Percentiles rank a stretch among this genome's conserved stretches.
These are phyloP conservation scores for Epichloe uncinata DNA, from an alignment of 2,329 filamentous ascomycete species.

Conservation along the genomic window DNA sequence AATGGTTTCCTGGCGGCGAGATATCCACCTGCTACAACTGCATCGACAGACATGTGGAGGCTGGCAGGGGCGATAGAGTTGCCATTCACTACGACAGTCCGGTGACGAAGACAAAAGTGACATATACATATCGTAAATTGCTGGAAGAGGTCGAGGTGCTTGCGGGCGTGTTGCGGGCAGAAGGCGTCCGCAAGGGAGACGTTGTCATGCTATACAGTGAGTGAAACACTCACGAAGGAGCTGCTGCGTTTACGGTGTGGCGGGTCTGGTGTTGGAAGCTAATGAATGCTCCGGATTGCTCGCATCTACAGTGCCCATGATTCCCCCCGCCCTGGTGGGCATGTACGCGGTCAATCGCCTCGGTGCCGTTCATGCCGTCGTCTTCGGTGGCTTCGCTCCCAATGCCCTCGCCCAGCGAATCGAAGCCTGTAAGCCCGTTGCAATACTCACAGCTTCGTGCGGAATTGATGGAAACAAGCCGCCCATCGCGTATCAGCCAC, in stretches of 20 bases:
- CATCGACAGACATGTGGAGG: conserved; percentile 73
- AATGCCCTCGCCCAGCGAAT: conserved; percentile 76
- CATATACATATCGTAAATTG: conserved; percentile 61
- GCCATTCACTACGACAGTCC: conserved; percentile 85
- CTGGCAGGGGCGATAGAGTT: conserved; percentile 56
- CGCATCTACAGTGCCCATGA: conserved; percentile 66
- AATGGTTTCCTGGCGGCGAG: conserved; percentile 81
- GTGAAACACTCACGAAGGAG: conserved; percentile 12
- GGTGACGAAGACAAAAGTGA: conserved; percentile 59
- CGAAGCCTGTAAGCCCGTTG: conserved; percentile 62
- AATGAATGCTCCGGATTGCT: background rate
- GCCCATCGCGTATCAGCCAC: conserved; percentile 60
- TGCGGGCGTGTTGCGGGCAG: conserved; percentile 68
- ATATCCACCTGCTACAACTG: conserved; percentile 90
- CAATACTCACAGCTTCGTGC: conserved; percentile 78
- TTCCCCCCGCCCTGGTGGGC: conserved; percentile 75
- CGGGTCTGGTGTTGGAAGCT: conserved; percentile 3
- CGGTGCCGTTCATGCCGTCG: conserved; percentile 79
- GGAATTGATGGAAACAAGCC: conserved; percentile 81
- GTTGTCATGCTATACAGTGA: conserved; percentile 81
- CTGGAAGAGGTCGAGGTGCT: conserved; percentile 69
- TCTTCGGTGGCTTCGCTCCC: conserved; percentile 85
- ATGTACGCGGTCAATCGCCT: conserved; percentile 71
- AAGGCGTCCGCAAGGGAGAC: conserved; percentile 72
- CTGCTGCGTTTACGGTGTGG: background rate